Percentiles rank a stretch among this genome's conserved stretches.
Conservation (phyloP, 1,284 basidiomycete species). For the Malassezia obtusa region DNA sequence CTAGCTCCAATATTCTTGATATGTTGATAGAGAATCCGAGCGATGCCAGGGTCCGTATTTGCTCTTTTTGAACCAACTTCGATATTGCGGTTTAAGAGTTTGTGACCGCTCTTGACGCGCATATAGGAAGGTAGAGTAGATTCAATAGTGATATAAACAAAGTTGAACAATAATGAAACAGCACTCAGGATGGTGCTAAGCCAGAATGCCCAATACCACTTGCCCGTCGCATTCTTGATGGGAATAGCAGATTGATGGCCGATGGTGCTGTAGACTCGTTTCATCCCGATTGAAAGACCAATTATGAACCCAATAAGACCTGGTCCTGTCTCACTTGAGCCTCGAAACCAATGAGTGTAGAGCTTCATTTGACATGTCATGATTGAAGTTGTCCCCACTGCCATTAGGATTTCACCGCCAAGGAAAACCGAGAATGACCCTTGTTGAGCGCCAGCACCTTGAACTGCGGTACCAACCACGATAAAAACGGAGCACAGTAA, state of each 20-base stretch:
- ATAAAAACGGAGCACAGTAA: conserved; percentile 41
- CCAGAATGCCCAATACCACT: conserved; percentile 49
- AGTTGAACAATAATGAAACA: conserved; percentile 33
- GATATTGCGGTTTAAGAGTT: too few relatives aligned
- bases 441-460: conserved; percentile 26
- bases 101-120: neutral
- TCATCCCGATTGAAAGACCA: conserved; percentile 45
- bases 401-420: conserved; percentile 36
- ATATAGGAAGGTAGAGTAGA: conserved; percentile 13
- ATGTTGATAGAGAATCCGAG: neutral
- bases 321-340: conserved; percentile 6
- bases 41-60: too few relatives aligned
- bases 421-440: conserved; percentile 26
- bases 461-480: conserved; percentile 44
- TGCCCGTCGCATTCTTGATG: conserved; percentile 45
- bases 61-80: too few relatives aligned
- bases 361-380: conserved; percentile 40
- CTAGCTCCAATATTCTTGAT: neutral
- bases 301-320: conserved; percentile 28
- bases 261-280: conserved; percentile 26
- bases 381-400: conserved; percentile 41
- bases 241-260: conserved; percentile 46
- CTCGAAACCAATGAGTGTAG: conserved; percentile 29
- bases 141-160: conserved; percentile 47
- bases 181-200: conserved; percentile 45